Evolutionary conservation across 371 early-diverging fungal genomes (phyloP).

Genomic region (Dentiscutata heterogama): DNA sequence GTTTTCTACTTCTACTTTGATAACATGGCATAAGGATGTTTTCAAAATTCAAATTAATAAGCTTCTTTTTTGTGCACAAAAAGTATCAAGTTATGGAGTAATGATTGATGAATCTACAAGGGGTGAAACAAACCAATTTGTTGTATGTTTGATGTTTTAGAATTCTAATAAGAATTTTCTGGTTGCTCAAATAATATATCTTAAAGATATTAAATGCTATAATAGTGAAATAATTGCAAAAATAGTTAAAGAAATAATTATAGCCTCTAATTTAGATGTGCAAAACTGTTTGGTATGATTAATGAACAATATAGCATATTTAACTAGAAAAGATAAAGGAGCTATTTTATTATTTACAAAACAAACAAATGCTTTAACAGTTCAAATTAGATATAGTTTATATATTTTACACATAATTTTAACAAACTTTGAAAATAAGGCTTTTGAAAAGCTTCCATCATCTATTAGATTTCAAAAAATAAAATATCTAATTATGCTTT

Average conservation of each 20-base stretch:
- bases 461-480: no score
- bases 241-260: no score
- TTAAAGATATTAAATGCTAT: no score
- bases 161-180: no score
- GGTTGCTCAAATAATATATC: no score
- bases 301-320: neutral
- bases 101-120: conserved; percentile 14
- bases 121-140: neutral
- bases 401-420: neutral
- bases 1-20: neutral
- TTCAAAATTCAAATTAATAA: neutral
- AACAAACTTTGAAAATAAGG: no score
- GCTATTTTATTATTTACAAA: neutral
- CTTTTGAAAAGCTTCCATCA: no score
- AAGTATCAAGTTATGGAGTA: neutral
- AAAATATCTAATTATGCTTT: neutral
- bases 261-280: neutral
- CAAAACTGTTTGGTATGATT: neutral
- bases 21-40: neutral
- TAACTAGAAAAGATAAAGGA: neutral
- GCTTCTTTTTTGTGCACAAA: neutral
- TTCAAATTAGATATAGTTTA: neutral
- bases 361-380: no score
- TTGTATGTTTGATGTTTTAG: neutral
- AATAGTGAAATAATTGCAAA: no score